Conservation (phyloP, 2,329 filamentous ascomycete genomes). For the Neonectria magnoliae region DNA sequence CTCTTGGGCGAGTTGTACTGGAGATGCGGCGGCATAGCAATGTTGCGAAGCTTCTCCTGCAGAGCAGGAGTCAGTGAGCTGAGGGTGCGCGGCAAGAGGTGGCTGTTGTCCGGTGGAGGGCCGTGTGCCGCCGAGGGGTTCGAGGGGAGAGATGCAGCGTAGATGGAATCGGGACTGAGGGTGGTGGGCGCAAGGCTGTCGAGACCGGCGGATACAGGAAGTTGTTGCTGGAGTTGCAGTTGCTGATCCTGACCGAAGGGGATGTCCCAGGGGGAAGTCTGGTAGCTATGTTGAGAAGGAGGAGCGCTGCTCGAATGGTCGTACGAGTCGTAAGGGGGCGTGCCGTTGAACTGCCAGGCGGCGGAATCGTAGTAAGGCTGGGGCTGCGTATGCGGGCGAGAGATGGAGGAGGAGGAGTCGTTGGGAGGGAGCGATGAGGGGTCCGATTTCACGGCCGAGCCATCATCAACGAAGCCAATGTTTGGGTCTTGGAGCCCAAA, state of each 20-base stretch:
- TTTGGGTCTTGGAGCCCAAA: constrained; percentile 58
- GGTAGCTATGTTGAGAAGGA: constrained; percentile 46
- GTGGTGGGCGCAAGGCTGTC: constrained; percentile 47
- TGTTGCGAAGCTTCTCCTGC: constrained; percentile 69
- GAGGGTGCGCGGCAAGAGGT: constrained; percentile 42
- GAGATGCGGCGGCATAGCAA: constrained; percentile 72
- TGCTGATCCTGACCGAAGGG: constrained; percentile 44
- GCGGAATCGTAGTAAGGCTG: constrained; percentile 49
- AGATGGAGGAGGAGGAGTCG: constrained; percentile 49
- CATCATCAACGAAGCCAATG: constrained; percentile 50
- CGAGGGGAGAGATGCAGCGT: constrained; percentile 44
- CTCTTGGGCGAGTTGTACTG: constrained; percentile 69
- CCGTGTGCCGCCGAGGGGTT: constrained; percentile 37
- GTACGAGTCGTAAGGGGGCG: constrained; percentile 59
- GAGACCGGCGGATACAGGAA: constrained; percentile 47
- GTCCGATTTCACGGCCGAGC: constrained; percentile 46
- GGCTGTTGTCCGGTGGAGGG: constrained; percentile 44
- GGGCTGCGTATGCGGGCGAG: constrained; percentile 38
- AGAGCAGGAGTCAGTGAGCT: constrained; percentile 64
- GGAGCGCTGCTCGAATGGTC: constrained; percentile 51
- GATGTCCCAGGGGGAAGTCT: constrained; percentile 49
- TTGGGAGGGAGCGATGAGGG: constrained; percentile 43
- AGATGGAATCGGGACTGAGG: constrained; percentile 50
- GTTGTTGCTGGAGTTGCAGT: constrained; percentile 48
- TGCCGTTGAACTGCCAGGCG: constrained; percentile 61